Conservation (phyloP, 2,329 filamentous ascomycete genomes). For the Monosporascus sp. region DNA sequence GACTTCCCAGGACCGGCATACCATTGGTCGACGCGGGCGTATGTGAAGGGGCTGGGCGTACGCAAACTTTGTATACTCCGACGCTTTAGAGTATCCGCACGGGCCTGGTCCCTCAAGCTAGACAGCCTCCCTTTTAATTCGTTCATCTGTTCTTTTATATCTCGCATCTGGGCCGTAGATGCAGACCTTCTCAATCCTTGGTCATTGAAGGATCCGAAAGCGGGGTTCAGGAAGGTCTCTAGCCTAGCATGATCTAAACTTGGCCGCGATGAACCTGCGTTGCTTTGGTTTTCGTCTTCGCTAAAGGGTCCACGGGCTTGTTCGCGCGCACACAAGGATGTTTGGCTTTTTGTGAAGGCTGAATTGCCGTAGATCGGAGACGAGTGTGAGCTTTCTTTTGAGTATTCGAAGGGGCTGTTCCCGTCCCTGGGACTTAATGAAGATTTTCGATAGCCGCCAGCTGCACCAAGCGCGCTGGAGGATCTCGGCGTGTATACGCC, state of each 20-base stretch:
- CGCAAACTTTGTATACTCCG: slow-evolving; percentile 71
- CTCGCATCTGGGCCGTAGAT: slow-evolving; percentile 68
- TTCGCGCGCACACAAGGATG: slow-evolving; percentile 36
- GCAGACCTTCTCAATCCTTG: slow-evolving; percentile 57
- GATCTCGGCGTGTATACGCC: slow-evolving; percentile 48
- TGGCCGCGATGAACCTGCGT: slow-evolving; percentile 14
- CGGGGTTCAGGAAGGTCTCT: slow-evolving; percentile 40
- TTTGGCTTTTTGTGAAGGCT: slow-evolving; percentile 25
- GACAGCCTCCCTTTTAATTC: slow-evolving; percentile 83
- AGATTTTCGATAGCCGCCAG: slow-evolving; percentile 52
- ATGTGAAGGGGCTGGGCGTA: slow-evolving; percentile 73
- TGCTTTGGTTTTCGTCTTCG: slow-evolving; percentile 42
- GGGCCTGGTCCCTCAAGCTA: slow-evolving; percentile 68
- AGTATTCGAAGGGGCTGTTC: slow-evolving; percentile 32
- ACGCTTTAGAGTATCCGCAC: slow-evolving; percentile 72
- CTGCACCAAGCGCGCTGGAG: slow-evolving; percentile 57
- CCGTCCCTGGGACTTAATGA: slow-evolving; percentile 38
- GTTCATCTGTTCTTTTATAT: slow-evolving; percentile 77
- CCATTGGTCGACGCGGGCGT: slow-evolving; percentile 55
- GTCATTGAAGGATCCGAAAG: slow-evolving; percentile 36
- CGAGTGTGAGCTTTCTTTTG: slow-evolving; percentile 20
- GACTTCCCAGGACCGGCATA: slow-evolving; percentile 30
- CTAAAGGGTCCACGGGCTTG: slow-evolving; percentile 45
- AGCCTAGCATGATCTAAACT: slow-evolving; percentile 27
- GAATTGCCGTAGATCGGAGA: slow-evolving; percentile 16